Base-by-base conservation (phyloP, 2,329 filamentous ascomycete genomes). In the Aureobasidium vineae region DNA sequence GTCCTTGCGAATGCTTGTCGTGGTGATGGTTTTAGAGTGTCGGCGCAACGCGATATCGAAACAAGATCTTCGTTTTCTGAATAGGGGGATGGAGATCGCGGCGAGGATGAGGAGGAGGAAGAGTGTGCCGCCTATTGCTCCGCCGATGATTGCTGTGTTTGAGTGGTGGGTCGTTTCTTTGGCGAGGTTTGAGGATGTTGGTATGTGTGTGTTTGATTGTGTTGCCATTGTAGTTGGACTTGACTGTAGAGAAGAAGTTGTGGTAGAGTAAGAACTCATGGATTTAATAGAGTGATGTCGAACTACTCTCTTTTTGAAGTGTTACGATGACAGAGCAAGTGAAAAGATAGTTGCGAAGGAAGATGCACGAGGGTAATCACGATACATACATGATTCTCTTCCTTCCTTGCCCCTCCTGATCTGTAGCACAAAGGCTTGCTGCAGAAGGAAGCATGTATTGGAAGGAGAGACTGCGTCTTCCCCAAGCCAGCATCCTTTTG, bases 341-440 rank as follows among this genome's bases (percentile, higher is more conserved):
- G 10, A 3, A 23, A 26, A 26, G 11, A 33, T 38, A 26, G 19
- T 21, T 5, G 21, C 19, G 16, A 21, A 59, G 8, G 13, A 21
- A 23, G 2, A 10, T 28, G 2, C 31, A 38, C 19, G 33, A 57
- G 54, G 54, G 33, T 38, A 26, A 56, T 21, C 53, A 41, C 13
- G n/a, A 56, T 38, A 41, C 53, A 10, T 40, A 40, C n/a, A 15
- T 41, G 15, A 8, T 10, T 5, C 31, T 56, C 36, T 40, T 19
- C 21, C 13, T 7, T 13, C 15, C 53, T 41, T 56, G 26, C 54
- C 54, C 54, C 40, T 59, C 54, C 54, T 45, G 54, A 52, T 59
- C 10, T 59, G 54, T 59, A 31, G 40, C 54, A 59, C 54, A 43
- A 45, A 38, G 36, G 33, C 31, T 54, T 40, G 54, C 50, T 36